Conservation (phyloP, 2,329 filamentous ascomycete genomes). For the Talaromyces albobiverticillius region DNA sequence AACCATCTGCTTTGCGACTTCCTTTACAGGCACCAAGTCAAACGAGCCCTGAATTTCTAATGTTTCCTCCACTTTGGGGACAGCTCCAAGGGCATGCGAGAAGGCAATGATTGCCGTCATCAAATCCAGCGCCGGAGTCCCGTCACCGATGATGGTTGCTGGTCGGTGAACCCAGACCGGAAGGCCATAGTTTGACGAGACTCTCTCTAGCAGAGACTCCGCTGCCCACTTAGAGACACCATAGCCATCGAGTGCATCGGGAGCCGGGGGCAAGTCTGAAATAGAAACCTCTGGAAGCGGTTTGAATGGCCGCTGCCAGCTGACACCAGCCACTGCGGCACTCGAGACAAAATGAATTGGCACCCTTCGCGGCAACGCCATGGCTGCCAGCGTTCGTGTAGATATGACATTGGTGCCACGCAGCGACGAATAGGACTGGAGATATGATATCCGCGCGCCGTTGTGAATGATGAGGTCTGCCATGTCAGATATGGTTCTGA, state of each 20-base stretch:
- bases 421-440: constrained; percentile 27
- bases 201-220: constrained; percentile 36
- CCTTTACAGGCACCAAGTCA: too few species aligned
- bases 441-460: constrained; percentile 37
- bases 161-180: constrained; percentile 1
- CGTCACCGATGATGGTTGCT: constrained; percentile 1
- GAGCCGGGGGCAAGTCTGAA: constrained; percentile 12
- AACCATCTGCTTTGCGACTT: too few species aligned
- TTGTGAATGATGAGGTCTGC: constrained; percentile 54
- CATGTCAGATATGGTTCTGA: constrained; percentile 24
- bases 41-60: too few species aligned
- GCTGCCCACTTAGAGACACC: constrained; percentile 37
- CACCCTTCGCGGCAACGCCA: constrained; percentile 19
- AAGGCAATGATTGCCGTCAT: too few species aligned
- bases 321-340: neutral
- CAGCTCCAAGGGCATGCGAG: too few species aligned
- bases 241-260: constrained; percentile 34
- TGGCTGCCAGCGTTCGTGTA: constrained; percentile 21
- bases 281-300: constrained; percentile 20
- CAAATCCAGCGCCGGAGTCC: neutral
- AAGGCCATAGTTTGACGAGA: neutral
- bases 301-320: constrained; percentile 22
- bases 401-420: constrained; percentile 23
- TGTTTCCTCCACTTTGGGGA: too few species aligned
- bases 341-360: constrained; percentile 33